A percentile compares a stretch with the other conserved stretches of the same genome.
phyloP scores from a whole-genome alignment of 1,284 basidiomycete species.

The Pseudozyma hubeiensis region DNA sequence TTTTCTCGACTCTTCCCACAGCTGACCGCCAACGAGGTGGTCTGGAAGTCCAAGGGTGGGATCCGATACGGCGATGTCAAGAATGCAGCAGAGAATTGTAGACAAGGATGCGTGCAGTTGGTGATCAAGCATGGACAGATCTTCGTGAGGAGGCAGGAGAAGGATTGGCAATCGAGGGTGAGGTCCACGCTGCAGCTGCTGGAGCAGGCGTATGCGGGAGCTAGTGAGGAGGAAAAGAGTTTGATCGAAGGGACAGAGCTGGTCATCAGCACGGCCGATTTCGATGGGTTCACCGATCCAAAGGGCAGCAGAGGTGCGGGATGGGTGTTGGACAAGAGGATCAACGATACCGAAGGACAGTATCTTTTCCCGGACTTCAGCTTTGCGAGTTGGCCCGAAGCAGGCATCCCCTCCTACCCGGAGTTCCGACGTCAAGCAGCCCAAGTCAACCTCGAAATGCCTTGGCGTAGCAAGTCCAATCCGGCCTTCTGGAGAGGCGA shows the following conservation, averaged over 20 bases:
- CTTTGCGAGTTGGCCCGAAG: constrained; percentile 57
- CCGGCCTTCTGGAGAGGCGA: constrained; percentile 44
- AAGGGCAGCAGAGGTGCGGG: constrained; percentile 23
- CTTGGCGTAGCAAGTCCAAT: constrained; percentile 44
- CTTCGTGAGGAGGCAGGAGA: constrained; percentile 27
- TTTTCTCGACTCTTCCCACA: constrained; percentile 54
- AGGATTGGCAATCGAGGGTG: constrained; percentile 48
- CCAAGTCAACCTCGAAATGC: constrained; percentile 24
- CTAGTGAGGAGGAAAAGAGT: constrained; percentile 26
- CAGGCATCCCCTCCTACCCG: constrained; percentile 41
- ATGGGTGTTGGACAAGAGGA: constrained; percentile 46
- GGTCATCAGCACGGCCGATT: constrained; percentile 42
- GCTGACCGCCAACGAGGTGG: constrained; percentile 16
- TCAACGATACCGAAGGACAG: constrained; percentile 23
- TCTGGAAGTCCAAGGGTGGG: constrained; percentile 45
- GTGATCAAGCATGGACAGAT: constrained; percentile 49
- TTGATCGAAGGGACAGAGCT: constrained; percentile 33
- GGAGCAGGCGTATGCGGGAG: constrained; percentile 22
- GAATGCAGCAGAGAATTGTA: constrained; percentile 29
- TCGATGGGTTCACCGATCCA: constrained; percentile 35
- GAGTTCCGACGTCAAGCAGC: constrained; percentile 37
- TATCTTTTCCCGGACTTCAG: constrained; percentile 54
- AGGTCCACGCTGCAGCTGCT: constrained; percentile 33
- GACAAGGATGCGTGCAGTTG: constrained; percentile 39
- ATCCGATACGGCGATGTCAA: constrained; percentile 29